phyloP scores from a whole-genome alignment of 208 protist genomes.

The Leishmania arabica region DNA sequence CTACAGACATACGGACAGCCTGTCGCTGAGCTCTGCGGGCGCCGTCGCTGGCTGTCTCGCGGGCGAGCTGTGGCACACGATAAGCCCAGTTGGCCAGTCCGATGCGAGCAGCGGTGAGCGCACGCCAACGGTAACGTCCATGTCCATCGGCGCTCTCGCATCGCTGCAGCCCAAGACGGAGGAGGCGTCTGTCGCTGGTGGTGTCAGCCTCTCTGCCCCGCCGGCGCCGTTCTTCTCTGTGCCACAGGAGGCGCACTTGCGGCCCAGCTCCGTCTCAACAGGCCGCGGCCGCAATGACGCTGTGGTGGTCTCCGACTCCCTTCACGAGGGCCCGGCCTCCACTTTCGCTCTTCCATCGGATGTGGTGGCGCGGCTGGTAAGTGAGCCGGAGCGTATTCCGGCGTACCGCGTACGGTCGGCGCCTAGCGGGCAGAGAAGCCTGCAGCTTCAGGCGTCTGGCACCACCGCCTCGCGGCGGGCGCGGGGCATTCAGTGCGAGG shows the following conservation, averaged over 20 bases:
- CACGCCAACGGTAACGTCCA: not conserved
- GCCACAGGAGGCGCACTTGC: not conserved
- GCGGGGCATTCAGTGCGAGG: slow-evolving; percentile 16
- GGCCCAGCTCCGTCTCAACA: not conserved
- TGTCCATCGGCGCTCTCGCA: not conserved
- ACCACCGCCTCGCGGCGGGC: slow-evolving; percentile 3
- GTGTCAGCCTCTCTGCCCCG: not conserved
- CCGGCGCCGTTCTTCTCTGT: not conserved
- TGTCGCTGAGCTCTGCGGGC: slow-evolving; percentile 13
- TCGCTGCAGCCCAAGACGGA: slow-evolving; percentile 3
- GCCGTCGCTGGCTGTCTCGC: not conserved
- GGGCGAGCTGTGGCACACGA: slow-evolving; percentile 22
- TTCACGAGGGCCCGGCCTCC: not conserved
- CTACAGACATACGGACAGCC: not conserved
- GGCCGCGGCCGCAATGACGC: not conserved
- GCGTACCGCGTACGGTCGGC: slow-evolving; percentile 3
- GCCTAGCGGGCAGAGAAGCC: slow-evolving; percentile 5
- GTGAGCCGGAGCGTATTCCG: not conserved
- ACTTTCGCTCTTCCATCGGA: slow-evolving; percentile 1
- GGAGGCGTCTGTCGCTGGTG: slow-evolving; percentile 2
- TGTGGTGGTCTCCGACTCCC: not conserved
- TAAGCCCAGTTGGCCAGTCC: slow-evolving; percentile 6
- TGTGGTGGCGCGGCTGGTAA: not conserved
- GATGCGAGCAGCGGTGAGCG: slow-evolving; percentile 4
- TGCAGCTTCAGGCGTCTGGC: not conserved